Conservation (phyloP, 208 protist genomes). For the Crithidia sp. region DNA sequence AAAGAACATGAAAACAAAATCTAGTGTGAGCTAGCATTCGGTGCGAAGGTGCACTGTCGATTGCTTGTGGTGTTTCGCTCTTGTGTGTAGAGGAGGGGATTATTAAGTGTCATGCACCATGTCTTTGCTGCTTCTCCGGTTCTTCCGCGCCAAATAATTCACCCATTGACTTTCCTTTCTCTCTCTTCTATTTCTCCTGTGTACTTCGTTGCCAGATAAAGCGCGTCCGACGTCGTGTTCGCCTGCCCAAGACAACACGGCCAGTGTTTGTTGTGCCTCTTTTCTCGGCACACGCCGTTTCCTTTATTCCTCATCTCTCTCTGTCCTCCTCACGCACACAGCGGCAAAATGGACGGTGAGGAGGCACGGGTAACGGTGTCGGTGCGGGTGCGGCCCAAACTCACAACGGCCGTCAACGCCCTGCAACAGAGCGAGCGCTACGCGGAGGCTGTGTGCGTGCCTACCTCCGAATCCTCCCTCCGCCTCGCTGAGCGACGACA, state of each 20-base stretch:
- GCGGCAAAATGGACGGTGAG: slow-evolving; percentile 3
- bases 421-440: slow-evolving; percentile 55
- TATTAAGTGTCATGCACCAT: too few species aligned
- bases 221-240: too few species aligned
- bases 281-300: not conserved
- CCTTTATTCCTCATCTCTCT: not conserved
- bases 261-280: too few species aligned
- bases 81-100: too few species aligned
- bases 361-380: slow-evolving; percentile 56
- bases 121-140: too few species aligned
- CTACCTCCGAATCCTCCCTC: slow-evolving; percentile 48
- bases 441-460: slow-evolving; percentile 51
- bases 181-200: not conserved
- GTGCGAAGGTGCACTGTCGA: too few species aligned
- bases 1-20: too few species aligned
- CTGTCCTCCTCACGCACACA: not conserved
- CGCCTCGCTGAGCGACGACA: slow-evolving; percentile 50
- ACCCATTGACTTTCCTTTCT: not conserved
- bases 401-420: slow-evolving; percentile 46
- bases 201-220: not conserved
- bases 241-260: too few species aligned
- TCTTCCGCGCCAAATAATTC: too few species aligned
- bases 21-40: too few species aligned
- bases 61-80: too few species aligned
- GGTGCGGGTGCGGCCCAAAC: slow-evolving; percentile 70